These are phyloP conservation scores for Brassica hybrid DNA, from an alignment of 441 rosid species.

Conservation along the genomic window DNA sequence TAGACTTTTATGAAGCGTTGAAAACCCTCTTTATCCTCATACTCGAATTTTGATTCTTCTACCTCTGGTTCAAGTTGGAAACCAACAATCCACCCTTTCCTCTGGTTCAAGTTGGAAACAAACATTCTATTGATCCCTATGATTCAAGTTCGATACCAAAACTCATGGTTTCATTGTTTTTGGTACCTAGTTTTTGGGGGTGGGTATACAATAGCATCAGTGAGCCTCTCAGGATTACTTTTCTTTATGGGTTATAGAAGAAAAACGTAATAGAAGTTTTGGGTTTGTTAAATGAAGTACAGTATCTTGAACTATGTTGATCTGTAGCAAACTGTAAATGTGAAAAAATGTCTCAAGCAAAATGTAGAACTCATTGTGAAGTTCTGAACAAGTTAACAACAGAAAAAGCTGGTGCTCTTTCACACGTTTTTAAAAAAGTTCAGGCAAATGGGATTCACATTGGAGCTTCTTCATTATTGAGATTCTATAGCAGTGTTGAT, in stretches of 20 bases:
- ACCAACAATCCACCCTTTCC: background rate
- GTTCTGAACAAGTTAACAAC: no score
- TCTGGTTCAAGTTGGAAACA: background rate
- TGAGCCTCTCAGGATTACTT: background rate
- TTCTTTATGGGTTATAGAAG: no score
- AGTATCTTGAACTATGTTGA: background rate
- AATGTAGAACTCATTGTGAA: no score
- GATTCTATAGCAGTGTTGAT: background rate
- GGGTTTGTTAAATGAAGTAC: no score
- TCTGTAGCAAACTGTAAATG: background rate
- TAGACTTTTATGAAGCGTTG: conserved; percentile 11
- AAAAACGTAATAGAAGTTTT: background rate
- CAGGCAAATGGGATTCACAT: background rate
- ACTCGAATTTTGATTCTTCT: conserved; percentile 2
- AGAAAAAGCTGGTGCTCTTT: background rate
- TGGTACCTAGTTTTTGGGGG: no score
- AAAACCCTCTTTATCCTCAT: background rate
- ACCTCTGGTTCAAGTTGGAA: background rate
- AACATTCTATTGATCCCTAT: background rate
- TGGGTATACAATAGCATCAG: background rate
- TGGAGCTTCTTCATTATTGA: background rate
- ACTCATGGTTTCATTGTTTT: background rate
- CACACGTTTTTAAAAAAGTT: background rate
- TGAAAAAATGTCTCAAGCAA: background rate
- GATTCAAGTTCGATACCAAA: background rate